A percentile compares a stretch with the other conserved stretches of the same genome.
phyloP scores from a whole-genome alignment of 495 filamentous ascomycete genomes.

The Daldinia childiae region DNA sequence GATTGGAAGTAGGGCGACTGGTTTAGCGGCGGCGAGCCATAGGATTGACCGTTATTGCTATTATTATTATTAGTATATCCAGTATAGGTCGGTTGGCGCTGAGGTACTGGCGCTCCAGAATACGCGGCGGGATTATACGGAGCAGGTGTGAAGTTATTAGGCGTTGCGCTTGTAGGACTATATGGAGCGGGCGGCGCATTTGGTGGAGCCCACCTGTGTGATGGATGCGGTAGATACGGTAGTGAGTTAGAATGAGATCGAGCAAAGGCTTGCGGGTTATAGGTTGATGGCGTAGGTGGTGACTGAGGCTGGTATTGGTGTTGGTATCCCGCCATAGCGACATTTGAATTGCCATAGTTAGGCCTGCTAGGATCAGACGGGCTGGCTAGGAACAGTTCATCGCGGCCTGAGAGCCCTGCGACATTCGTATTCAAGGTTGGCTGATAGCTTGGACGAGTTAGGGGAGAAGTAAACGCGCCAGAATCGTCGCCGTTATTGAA shows the following conservation, averaged over 20 bases:
- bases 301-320: slow-evolving; percentile 68
- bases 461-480: slow-evolving; percentile 58
- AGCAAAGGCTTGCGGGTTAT: slow-evolving; percentile 86
- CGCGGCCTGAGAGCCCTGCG: slow-evolving; percentile 51
- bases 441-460: slow-evolving; percentile 44
- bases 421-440: slow-evolving; percentile 43
- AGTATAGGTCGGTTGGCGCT: slow-evolving; percentile 56
- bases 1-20: slow-evolving; percentile 52
- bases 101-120: slow-evolving; percentile 52
- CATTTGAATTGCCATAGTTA: slow-evolving; percentile 59
- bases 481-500: slow-evolving; percentile 84
- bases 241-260: slow-evolving; percentile 66
- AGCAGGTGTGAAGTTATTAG: slow-evolving; percentile 47
- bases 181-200: slow-evolving; percentile 37
- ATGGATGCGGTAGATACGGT: slow-evolving; percentile 55
- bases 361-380: slow-evolving; percentile 51
- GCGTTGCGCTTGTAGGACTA: slow-evolving; percentile 37
- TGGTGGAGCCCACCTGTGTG: slow-evolving; percentile 45
- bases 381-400: slow-evolving; percentile 61
- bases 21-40: slow-evolving; percentile 48
- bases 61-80: slow-evolving; percentile 56
- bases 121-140: slow-evolving; percentile 63
- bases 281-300: slow-evolving; percentile 66
- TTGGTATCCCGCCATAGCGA: slow-evolving; percentile 65
- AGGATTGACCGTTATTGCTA: slow-evolving; percentile 44